Base-by-base conservation (phyloP, 495 filamentous ascomycete species). In the Parmelia sp. region DNA sequence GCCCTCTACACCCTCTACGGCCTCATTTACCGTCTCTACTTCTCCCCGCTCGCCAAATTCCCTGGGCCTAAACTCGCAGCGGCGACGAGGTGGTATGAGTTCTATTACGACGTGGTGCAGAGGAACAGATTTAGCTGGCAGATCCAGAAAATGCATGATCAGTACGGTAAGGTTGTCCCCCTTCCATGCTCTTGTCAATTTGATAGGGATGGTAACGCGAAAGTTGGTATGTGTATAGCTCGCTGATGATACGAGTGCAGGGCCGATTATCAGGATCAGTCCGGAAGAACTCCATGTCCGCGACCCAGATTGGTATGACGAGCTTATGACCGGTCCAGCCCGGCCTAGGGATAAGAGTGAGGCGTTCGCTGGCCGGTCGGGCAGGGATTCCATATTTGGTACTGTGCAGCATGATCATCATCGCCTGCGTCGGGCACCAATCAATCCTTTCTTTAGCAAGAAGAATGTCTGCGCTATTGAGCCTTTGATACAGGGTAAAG, bases 401-500 rank as follows among this genome's bases (percentile, higher is more conserved):
- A 84, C 83, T 7, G 69, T 80, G 23, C 42, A 65, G 42, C 76
- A 79, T 61, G 75, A 81, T 27, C 71, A 77, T n/a, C 82, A 85
- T 68, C 71, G 75, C 7, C 58, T 72, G 15, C 76, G 83, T 9
- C 80, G 82, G 36, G 69, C 60, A 19, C 73, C 78, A 1, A 42
- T 83, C 15, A 77, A 70, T 40, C 75, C 71, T 25, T 80, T 80
- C 68, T 84, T 85, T 71, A 83, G 81, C 11, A 83, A 77, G 31
- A 68, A 68, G 14, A 74, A 73, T 33, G 70, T 83, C 11, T 40
- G 57, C 0, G 65, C 65, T 27, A 60, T 84, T 3, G 76, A 81
- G 37, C 78, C 77, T 0, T 65, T 78, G 10, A 78, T 86, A 9
- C 67, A 76, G 29, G 72, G 74, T 2, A 74, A 78, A 23, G 71